These are phyloP conservation scores for Hypericum perforatum DNA, from an alignment of 345 rosid genomes.

Conservation along the genomic window DNA sequence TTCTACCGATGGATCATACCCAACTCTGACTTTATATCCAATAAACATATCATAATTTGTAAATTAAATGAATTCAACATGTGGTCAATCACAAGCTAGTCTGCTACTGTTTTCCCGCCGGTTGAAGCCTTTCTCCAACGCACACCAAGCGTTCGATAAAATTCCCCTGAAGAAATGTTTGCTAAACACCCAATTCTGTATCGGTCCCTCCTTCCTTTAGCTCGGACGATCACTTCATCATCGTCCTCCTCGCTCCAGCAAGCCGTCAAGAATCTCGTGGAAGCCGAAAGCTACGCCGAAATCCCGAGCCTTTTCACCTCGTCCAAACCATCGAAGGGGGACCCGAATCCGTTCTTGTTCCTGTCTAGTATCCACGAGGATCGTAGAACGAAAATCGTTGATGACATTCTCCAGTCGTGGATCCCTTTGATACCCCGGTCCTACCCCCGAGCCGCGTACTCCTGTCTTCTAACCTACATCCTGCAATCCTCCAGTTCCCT, in stretches of 20 bases:
- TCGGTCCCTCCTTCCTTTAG: not conserved
- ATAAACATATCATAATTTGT: no score
- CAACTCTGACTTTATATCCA: no score
- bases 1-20: no score
- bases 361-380: conserved; percentile 38
- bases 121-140: no score
- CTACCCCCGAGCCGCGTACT: conserved; percentile 34
- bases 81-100: no score
- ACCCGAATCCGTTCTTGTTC: conserved; percentile 55
- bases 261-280: conserved; percentile 43
- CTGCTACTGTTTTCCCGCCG: no score
- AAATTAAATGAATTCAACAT: no score
- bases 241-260: conserved; percentile 35
- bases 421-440: conserved; percentile 51
- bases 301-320: conserved; percentile 56
- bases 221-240: conserved; percentile 19
- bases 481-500: conserved; percentile 55
- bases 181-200: not conserved
- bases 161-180: no score
- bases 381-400: conserved; percentile 37
- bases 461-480: conserved; percentile 50
- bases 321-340: conserved; percentile 22
- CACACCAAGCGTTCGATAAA: no score
- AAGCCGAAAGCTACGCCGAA: conserved; percentile 38
- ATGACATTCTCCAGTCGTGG: conserved; percentile 56